Evolutionary conservation across 164 flowering plant species (phyloP), one percentile per base, ranked within the genome.

Genomic region (grape (Vitis vinifera)): DNA sequence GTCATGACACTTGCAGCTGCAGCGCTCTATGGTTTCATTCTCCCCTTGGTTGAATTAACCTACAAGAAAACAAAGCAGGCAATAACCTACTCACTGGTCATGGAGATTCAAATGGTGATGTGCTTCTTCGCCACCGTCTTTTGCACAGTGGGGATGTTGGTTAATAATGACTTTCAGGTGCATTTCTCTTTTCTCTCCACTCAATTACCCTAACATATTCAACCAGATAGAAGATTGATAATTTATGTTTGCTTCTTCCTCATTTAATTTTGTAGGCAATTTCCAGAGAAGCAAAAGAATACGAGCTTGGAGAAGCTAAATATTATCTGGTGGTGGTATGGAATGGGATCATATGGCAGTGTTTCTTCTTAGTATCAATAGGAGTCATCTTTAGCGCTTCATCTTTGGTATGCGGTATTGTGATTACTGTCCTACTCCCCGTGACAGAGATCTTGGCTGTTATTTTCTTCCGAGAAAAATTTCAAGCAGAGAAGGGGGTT

Each of bases 91-190:
- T 10, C 80, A 1, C 48, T 87, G 23, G 90, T 88, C 2, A 47
- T 87, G 78, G 88, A 88, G 84, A 50, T 77, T 66, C 90, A 88
- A 83, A 16, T 84, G 51, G 85, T 80, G 2, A 71, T 88, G 69
- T 76, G 78, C 44, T n/a, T 81, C 9, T 82, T 81, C 68, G 90
- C 90, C 13, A 79, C 90, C 13, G 37, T 48, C 47, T 68, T 86
- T 48, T 82, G 89, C 77, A 70, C 75, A 3, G 69, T 82, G 0
- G 90, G 92, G 10, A 88, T 88, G 90, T 27, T 82, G 3, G 56
- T 81, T 57, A 81, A 85, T 73, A 77, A 81, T 4, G 89, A 88
- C 68, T 85, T 88, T 74, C 16, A 83, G 90, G 92, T 82, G 23
- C 23, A 11, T 5, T 55, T 17, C 50, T 53, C n/a, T 59, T 15